These are phyloP conservation scores for Dalechampia spathulata DNA, from an alignment of 441 rosid species.

Conservation along the genomic window DNA sequence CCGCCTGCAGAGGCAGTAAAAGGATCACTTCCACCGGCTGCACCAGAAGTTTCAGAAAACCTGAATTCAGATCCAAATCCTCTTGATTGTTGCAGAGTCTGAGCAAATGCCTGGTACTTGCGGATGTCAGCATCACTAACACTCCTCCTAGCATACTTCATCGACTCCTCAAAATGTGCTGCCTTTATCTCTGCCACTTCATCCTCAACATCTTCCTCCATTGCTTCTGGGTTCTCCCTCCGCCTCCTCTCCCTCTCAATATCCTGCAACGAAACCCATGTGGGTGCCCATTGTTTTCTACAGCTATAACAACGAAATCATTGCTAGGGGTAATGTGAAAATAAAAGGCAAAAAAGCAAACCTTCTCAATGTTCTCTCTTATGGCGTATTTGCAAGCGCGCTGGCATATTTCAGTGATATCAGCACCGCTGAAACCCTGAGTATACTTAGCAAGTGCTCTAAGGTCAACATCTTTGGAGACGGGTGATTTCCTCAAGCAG, in stretches of 20 bases:
- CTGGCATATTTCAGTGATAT: slow-evolving; percentile 64
- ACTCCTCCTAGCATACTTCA: slow-evolving; percentile 49
- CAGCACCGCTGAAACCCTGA: slow-evolving; percentile 58
- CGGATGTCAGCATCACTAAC: slow-evolving; percentile 56
- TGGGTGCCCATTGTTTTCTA: too few relatives aligned
- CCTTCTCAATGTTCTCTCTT: slow-evolving; percentile 59
- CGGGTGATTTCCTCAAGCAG: slow-evolving; percentile 48
- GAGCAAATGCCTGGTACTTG: slow-evolving; percentile 49
- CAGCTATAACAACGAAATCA: not conserved
- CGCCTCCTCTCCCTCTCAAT: slow-evolving; percentile 4
- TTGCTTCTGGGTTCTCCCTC: not conserved
- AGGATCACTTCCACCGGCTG: slow-evolving; percentile 45
- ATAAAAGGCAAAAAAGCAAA: not conserved
- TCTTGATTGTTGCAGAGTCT: slow-evolving; percentile 35
- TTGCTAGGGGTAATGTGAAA: not conserved
- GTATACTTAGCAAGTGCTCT: slow-evolving; percentile 41
- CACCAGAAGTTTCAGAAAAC: slow-evolving; percentile 7
- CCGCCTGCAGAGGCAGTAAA: slow-evolving; percentile 62
- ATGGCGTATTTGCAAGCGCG: slow-evolving; percentile 59
- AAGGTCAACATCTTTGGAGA: slow-evolving; percentile 44
- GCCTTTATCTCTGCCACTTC: slow-evolving; percentile 5
- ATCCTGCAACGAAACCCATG: not conserved
- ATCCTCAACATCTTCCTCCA: slow-evolving; percentile 1
- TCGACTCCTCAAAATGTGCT: slow-evolving; percentile 27
- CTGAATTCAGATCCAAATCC: slow-evolving; percentile 4